Percentiles rank a stretch among this genome's conserved stretches.
These are phyloP conservation scores for Herpetomonas tarakana DNA, from an alignment of 208 protist species.

Conservation along the genomic window DNA sequence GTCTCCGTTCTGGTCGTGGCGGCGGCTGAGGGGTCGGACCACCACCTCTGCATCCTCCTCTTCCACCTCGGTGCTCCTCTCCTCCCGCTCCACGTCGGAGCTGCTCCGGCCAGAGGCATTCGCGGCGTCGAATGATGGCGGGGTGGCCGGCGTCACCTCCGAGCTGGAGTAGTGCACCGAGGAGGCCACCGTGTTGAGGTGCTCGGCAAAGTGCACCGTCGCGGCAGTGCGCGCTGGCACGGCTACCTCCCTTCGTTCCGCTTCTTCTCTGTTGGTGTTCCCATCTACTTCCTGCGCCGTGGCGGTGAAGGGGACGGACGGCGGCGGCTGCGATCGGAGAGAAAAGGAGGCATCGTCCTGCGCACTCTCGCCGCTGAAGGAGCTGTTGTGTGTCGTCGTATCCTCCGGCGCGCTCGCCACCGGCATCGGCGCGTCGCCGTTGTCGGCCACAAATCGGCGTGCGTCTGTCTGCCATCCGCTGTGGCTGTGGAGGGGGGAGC, in stretches of 20 bases:
- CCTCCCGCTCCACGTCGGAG: conserved; percentile 7
- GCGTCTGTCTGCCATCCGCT: neutral
- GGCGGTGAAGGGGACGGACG: too few species aligned
- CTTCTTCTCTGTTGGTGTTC: too few species aligned
- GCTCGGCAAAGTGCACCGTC: neutral
- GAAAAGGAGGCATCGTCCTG: neutral
- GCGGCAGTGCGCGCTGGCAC: too few species aligned
- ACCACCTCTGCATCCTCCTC: conserved; percentile 1
- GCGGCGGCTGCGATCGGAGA: neutral
- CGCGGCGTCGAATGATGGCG: neutral
- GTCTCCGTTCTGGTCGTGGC: neutral
- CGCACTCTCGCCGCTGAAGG: neutral
- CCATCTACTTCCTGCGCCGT: neutral
- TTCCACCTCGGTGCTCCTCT: conserved; percentile 6
- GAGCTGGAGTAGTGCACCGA: neutral
- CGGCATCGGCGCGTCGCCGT: too few species aligned
- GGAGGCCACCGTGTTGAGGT: neutral
- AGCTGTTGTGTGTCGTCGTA: neutral
- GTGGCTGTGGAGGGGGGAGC: too few species aligned
- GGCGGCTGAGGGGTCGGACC: neutral
- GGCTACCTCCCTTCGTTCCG: too few species aligned
- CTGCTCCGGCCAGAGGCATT: neutral
- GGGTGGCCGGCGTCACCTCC: neutral
- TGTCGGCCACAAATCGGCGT: too few species aligned
- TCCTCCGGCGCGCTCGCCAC: neutral